These are phyloP conservation scores for Sarcodon sp. DNA, from an alignment of 768 basidiomycete species.

Conservation along the genomic window DNA sequence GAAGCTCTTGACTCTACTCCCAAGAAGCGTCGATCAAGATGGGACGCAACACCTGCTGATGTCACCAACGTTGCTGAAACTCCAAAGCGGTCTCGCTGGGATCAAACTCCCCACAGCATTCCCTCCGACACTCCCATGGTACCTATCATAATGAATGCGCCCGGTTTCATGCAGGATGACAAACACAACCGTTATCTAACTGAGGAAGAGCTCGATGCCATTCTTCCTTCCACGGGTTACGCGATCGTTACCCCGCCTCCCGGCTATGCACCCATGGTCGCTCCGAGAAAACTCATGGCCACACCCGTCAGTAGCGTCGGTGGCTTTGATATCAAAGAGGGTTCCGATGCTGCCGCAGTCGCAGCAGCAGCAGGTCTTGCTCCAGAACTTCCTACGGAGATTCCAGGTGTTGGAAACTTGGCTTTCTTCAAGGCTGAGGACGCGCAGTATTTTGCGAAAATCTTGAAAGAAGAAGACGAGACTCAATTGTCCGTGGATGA, in stretches of 20 bases:
- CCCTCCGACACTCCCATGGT: slow-evolving; percentile 51
- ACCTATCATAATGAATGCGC: slow-evolving; percentile 82
- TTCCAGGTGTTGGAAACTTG: slow-evolving; percentile 92
- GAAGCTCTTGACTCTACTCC: slow-evolving; percentile 61
- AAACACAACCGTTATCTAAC: slow-evolving; percentile 93
- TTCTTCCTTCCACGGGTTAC: slow-evolving; percentile 82
- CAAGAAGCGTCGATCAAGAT: slow-evolving; percentile 88
- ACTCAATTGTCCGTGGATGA: slow-evolving; percentile 88
- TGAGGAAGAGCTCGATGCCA: slow-evolving; percentile 89
- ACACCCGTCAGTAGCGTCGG: slow-evolving; percentile 43
- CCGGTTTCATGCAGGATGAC: slow-evolving; percentile 76
- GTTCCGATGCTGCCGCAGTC: slow-evolving; percentile 78
- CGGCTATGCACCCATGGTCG: slow-evolving; percentile 75
- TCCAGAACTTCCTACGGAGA: slow-evolving; percentile 91
- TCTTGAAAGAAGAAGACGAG: slow-evolving; percentile 92
- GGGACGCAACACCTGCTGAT: slow-evolving; percentile 90
- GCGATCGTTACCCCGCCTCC: slow-evolving; percentile 87
- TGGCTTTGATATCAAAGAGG: slow-evolving; percentile 95
- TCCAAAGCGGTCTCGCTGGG: slow-evolving; percentile 92
- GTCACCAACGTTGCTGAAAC: slow-evolving; percentile 40
- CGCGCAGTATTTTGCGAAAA: slow-evolving; percentile 95
- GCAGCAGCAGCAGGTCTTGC: slow-evolving; percentile 89
- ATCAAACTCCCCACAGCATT: slow-evolving; percentile 73
- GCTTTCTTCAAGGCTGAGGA: slow-evolving; percentile 99
- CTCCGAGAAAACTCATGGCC: slow-evolving; percentile 38